Percentiles rank a stretch among this genome's conserved stretches.
These are phyloP conservation scores for Lasiodiplodia hormozganensis DNA, from an alignment of 2,329 filamentous ascomycete species.

Conservation along the genomic window DNA sequence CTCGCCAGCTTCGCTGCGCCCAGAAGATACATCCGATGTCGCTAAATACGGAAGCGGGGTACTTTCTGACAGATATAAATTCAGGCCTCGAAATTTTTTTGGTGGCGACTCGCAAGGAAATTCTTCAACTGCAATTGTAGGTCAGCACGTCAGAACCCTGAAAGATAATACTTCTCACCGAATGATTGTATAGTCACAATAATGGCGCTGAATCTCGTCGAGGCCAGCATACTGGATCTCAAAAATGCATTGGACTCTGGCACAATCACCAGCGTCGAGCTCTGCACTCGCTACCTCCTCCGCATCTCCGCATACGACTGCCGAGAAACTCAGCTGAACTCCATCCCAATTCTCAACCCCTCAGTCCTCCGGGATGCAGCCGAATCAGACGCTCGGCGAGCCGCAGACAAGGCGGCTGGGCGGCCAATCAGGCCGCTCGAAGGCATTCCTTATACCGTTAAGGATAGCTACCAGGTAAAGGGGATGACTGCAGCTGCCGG, in stretches of 20 bases:
- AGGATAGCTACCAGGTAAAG: conserved; percentile 63
- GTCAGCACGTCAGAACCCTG: too few species aligned
- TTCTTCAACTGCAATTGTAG: too few species aligned
- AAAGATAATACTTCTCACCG: too few species aligned
- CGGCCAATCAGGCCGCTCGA: conserved; percentile 49
- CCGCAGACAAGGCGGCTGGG: conserved; percentile 44
- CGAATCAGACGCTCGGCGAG: conserved; percentile 55
- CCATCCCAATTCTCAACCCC: conserved; percentile 57
- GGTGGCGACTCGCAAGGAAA: too few species aligned
- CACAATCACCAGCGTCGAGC: conserved; percentile 52
- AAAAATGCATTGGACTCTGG: conserved; percentile 51
- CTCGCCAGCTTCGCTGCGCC: too few species aligned
- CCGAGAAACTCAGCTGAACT: conserved; percentile 51
- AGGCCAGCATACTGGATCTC: conserved; percentile 56
- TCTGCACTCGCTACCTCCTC: conserved; percentile 55
- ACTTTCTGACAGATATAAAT: too few species aligned
- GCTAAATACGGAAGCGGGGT: neutral
- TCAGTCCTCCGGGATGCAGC: conserved; percentile 55
- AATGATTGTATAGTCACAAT: too few species aligned
- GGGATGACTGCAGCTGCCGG: conserved; percentile 62
- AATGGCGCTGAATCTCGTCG: conserved; percentile 48
- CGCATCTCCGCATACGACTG: conserved; percentile 58
- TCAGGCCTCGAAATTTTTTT: too few species aligned
- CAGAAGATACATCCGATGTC: neutral
- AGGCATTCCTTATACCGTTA: conserved; percentile 65